Evolutionary conservation across 202 grass and related monocot genomes (phyloP).

Genomic region (Eragrostis tef): DNA sequence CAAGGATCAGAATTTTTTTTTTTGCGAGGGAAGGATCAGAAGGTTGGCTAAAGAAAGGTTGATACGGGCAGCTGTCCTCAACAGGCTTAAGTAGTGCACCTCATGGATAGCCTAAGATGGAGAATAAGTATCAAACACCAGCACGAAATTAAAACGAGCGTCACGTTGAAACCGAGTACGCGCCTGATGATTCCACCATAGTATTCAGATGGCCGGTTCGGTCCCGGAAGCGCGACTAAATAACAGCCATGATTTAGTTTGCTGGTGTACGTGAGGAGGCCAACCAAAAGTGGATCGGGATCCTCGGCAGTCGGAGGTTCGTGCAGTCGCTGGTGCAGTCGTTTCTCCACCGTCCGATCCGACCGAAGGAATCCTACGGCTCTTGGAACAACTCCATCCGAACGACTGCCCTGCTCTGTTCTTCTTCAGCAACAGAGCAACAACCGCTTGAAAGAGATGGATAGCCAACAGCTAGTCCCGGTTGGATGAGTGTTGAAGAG

Average conservation of each 20-base stretch:
- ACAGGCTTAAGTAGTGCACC: not conserved
- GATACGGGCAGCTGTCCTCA: not conserved
- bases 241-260: slow-evolving; percentile 29
- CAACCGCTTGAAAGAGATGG: too few species aligned
- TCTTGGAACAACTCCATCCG: too few species aligned
- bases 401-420: too few species aligned
- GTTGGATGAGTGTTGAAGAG: too few species aligned
- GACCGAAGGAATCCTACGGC: too few species aligned
- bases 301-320: too few species aligned
- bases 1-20: not conserved
- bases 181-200: not conserved
- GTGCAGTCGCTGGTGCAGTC: too few species aligned
- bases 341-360: too few species aligned
- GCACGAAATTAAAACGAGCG: not conserved
- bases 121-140: not conserved
- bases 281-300: too few species aligned
- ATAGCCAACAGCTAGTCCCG: too few species aligned
- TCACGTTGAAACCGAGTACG: not conserved
- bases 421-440: too few species aligned
- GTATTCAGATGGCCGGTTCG: not conserved
- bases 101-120: not conserved
- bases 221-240: slow-evolving; percentile 11
- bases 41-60: not conserved
- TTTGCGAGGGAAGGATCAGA: too few species aligned
- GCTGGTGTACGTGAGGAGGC: not conserved